Evolutionary conservation across 2,329 filamentous ascomycete species (phyloP).

Genomic region (Neophaeococcomyces mojaviensis): DNA sequence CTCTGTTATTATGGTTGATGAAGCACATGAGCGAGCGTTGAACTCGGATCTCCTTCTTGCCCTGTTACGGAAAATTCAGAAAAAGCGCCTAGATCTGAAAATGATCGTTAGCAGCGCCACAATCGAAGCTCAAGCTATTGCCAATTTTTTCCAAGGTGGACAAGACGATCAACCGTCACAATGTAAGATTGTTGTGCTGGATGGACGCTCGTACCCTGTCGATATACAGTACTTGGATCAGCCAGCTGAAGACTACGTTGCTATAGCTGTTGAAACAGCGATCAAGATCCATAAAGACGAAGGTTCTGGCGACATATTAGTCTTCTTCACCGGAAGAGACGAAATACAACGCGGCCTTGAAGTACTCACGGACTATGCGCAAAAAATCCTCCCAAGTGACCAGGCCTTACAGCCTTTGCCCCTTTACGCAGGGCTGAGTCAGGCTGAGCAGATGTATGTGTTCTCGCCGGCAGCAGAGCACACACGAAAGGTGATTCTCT

Average conservation of each 20-base stretch:
- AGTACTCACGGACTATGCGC: slow-evolving; percentile 64
- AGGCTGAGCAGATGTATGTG: slow-evolving; percentile 89
- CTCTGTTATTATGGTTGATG: slow-evolving; percentile 94
- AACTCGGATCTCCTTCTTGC: slow-evolving; percentile 88
- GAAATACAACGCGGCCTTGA: slow-evolving; percentile 84
- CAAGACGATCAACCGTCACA: slow-evolving; percentile 30
- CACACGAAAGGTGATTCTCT: slow-evolving; percentile 82
- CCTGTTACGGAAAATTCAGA: slow-evolving; percentile 81
- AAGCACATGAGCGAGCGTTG: slow-evolving; percentile 88
- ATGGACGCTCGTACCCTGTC: slow-evolving; percentile 82
- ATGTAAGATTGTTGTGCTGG: slow-evolving; percentile 69
- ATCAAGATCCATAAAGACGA: slow-evolving; percentile 82
- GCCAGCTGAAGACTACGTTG: slow-evolving; percentile 78
- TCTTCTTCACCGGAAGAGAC: slow-evolving; percentile 87
- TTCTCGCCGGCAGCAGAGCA: slow-evolving; percentile 78
- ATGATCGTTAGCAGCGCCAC: slow-evolving; percentile 93
- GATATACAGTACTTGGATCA: slow-evolving; percentile 73
- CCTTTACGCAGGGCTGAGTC: slow-evolving; percentile 80
- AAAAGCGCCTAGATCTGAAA: slow-evolving; percentile 69
- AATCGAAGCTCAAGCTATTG: slow-evolving; percentile 77
- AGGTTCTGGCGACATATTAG: slow-evolving; percentile 72
- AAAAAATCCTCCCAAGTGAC: slow-evolving; percentile 52
- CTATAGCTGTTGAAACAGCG: slow-evolving; percentile 72
- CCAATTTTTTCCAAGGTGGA: slow-evolving; percentile 61
- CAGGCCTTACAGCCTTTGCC: slow-evolving; percentile 63